Evolutionary conservation across 2,329 filamentous ascomycete genomes (phyloP).

Genomic region (Talaromyces sp.): DNA sequence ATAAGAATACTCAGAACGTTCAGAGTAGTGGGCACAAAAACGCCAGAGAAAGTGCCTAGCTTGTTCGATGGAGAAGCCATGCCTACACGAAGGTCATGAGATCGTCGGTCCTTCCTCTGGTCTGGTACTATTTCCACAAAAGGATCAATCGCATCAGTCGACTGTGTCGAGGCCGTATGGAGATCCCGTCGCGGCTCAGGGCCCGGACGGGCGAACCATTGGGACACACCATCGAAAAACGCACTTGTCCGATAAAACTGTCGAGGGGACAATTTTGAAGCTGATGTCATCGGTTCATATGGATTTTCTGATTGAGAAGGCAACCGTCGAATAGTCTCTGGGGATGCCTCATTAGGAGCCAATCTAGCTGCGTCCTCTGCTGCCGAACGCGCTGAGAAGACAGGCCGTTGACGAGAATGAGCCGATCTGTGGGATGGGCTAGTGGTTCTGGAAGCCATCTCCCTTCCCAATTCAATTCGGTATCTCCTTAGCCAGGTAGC

Average conservation of each 20-base stretch:
- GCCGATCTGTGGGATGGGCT: constrained; percentile 24
- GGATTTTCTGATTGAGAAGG: constrained; percentile 25
- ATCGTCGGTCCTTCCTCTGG: constrained; percentile 32
- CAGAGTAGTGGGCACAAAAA: constrained; percentile 83
- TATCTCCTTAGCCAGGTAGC: not conserved
- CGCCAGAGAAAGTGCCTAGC: constrained; percentile 71
- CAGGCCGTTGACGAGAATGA: constrained; percentile 37
- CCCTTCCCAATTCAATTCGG: not conserved
- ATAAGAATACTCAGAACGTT: constrained; percentile 89
- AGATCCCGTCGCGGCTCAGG: constrained; percentile 17
- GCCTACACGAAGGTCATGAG: constrained; percentile 24
- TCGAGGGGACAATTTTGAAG: constrained; percentile 19
- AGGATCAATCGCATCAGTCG: constrained; percentile 2
- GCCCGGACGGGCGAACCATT: constrained; percentile 25
- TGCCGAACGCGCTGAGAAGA: constrained; percentile 38
- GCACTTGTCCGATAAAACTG: constrained; percentile 24
- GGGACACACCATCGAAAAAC: constrained; percentile 25
- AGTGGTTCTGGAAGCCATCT: constrained; percentile 25
- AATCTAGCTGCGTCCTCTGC: constrained; percentile 37
- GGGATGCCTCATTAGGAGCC: constrained; percentile 30
- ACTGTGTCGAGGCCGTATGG: constrained; percentile 14
- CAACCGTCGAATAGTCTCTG: constrained; percentile 26
- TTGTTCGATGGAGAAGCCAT: constrained; percentile 51
- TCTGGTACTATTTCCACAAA: constrained; percentile 15
- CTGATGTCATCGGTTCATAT: constrained; percentile 26